Conservation (phyloP, 805 yeast genomes). For the Lachancea nothofagi region DNA sequence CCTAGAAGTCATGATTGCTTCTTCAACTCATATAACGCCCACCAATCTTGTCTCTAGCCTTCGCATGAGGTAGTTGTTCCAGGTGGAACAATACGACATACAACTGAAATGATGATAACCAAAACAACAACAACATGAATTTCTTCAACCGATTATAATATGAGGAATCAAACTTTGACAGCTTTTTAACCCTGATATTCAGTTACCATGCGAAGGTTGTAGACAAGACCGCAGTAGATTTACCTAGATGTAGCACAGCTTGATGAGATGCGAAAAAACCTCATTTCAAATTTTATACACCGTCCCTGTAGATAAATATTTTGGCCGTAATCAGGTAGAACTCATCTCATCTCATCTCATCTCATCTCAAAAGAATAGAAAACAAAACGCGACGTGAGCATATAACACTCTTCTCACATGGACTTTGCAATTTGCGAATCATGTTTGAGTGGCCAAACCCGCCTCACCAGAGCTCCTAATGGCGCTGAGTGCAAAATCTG, state of each 20-base stretch:
- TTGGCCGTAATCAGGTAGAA: no score
- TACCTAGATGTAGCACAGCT: no score
- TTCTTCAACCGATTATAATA: slow-evolving; percentile 65
- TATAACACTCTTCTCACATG: no score
- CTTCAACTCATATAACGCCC: background rate
- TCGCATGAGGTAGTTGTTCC: slow-evolving; percentile 8
- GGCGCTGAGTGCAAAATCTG: slow-evolving; percentile 87
- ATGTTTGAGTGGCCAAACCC: slow-evolving; percentile 55
- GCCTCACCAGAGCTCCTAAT: slow-evolving; percentile 60
- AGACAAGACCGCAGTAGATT: no score
- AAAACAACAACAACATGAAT: slow-evolving; percentile 50
- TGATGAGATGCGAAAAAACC: background rate
- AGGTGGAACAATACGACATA: slow-evolving; percentile 6
- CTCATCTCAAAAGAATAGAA: background rate
- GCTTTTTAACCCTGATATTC: slow-evolving; percentile 66
- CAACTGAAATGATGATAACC: slow-evolving; percentile 36
- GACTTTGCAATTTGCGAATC: slow-evolving; percentile 65
- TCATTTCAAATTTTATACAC: background rate
- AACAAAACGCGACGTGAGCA: no score
- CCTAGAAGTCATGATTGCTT: no score
- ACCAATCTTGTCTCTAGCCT: background rate
- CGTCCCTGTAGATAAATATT: background rate
- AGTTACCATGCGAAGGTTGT: slow-evolving; percentile 3
- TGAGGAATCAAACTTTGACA: slow-evolving; percentile 47
- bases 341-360: slow-evolving; percentile 6